These are phyloP conservation scores for Hyaloscypha bicolor DNA, from an alignment of 495 filamentous ascomycete species.

Conservation along the genomic window DNA sequence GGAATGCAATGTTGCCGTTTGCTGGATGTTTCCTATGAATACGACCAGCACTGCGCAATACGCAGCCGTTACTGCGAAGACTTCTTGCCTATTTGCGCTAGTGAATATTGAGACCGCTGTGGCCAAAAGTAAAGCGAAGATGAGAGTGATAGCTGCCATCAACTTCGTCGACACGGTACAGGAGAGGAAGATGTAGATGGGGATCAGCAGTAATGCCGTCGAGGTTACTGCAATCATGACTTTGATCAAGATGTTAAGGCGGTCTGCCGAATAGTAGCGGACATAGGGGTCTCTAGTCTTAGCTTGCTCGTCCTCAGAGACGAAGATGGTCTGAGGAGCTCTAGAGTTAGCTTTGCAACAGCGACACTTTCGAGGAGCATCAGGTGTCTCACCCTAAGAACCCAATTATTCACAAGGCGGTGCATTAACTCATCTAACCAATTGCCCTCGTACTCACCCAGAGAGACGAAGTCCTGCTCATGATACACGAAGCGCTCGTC, in stretches of 20 bases:
- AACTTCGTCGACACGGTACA: neutral
- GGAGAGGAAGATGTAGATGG: slow-evolving; percentile 8
- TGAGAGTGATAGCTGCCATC: slow-evolving; percentile 9
- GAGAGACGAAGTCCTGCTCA: slow-evolving; percentile 16
- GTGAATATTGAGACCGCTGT: slow-evolving; percentile 26
- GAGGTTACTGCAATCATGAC: slow-evolving; percentile 12
- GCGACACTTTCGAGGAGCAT: neutral
- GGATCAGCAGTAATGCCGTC: slow-evolving; percentile 10
- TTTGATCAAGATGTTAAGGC: slow-evolving; percentile 1
- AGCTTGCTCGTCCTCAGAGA: neutral
- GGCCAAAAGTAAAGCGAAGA: slow-evolving; percentile 23
- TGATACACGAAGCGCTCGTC: slow-evolving; percentile 10
- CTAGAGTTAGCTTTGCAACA: too few species aligned
- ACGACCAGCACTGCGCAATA: slow-evolving; percentile 36
- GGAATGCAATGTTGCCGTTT: neutral
- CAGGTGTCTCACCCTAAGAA: slow-evolving; percentile 3
- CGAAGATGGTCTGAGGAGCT: neutral
- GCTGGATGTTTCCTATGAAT: slow-evolving; percentile 30
- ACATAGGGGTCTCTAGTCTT: slow-evolving; percentile 5
- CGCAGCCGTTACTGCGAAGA: slow-evolving; percentile 33
- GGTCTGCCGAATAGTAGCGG: slow-evolving; percentile 9
- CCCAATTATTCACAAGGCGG: slow-evolving; percentile 4
- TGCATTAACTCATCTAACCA: slow-evolving; percentile 13
- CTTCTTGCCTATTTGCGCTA: slow-evolving; percentile 32
- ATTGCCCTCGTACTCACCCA: neutral